Conservation (phyloP, 1,139 yeast species). For the Arxiozyma slooffiae region DNA sequence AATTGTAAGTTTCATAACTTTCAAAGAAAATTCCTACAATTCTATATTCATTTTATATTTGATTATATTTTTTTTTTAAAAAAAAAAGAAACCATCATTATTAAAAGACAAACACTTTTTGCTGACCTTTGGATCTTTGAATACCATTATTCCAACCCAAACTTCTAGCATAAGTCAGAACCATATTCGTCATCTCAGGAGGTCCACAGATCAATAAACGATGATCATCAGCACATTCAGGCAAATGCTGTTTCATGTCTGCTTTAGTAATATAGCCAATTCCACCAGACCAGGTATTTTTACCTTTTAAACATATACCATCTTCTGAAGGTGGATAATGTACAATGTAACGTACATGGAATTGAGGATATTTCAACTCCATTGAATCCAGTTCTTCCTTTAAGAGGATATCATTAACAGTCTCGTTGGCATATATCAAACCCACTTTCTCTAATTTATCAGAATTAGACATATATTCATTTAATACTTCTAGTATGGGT, state of each 20-base stretch:
- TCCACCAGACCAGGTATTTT: slow-evolving; percentile 58
- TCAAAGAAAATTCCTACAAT: neutral
- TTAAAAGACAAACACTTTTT: slow-evolving; percentile 61
- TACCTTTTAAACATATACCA: neutral
- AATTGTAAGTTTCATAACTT: neutral
- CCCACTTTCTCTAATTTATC: slow-evolving; percentile 10
- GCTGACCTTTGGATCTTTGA: slow-evolving; percentile 44
- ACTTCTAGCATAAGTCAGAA: slow-evolving; percentile 42
- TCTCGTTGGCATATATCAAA: slow-evolving; percentile 64
- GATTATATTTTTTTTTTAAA: no score
- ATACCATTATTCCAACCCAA: slow-evolving; percentile 54
- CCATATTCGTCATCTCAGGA: slow-evolving; percentile 49
- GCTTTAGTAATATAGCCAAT: slow-evolving; percentile 78
- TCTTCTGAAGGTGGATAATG: slow-evolving; percentile 42
- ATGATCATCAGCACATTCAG: slow-evolving; percentile 35
- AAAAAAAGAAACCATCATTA: neutral
- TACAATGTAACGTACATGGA: slow-evolving; percentile 65
- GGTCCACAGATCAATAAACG: slow-evolving; percentile 67
- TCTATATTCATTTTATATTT: no score
- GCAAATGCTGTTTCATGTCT: slow-evolving; percentile 55
- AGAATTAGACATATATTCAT: slow-evolving; percentile 58
- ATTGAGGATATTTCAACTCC: slow-evolving; percentile 49
- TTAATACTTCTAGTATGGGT: slow-evolving; percentile 84
- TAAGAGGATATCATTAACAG: slow-evolving; percentile 68
- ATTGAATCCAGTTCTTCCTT: slow-evolving; percentile 69